These are phyloP conservation scores for Phytopythium helicoides DNA, from an alignment of 352 stramenopile species.

Conservation along the genomic window DNA sequence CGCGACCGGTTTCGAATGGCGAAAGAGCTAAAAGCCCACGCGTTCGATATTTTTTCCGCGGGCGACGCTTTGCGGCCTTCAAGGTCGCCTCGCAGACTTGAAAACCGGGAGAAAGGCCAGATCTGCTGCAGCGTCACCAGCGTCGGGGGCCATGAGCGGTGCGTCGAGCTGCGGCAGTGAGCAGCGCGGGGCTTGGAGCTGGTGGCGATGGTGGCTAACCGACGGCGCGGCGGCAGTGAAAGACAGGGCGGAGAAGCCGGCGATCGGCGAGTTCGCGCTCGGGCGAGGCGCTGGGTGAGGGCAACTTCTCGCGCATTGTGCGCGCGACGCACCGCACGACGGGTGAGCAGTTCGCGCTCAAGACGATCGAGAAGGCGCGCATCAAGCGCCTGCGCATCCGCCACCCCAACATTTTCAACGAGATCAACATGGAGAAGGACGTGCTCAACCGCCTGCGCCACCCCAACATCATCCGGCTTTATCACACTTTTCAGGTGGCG, in stretches of 20 bases:
- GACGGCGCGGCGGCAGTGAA: slow-evolving; percentile 46
- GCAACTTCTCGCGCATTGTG: slow-evolving; percentile 96
- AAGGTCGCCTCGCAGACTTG: background rate
- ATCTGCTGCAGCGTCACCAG: too few relatives aligned
- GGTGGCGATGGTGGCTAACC: slow-evolving; percentile 3
- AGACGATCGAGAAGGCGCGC: slow-evolving; percentile 93
- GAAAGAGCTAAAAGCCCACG: too few relatives aligned
- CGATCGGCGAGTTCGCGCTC: slow-evolving; percentile 71
- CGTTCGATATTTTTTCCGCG: background rate
- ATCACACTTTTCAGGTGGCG: slow-evolving; percentile 93
- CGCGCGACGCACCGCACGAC: slow-evolving; percentile 87
- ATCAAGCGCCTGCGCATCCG: slow-evolving; percentile 86
- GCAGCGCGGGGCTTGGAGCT: background rate
- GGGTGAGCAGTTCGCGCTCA: slow-evolving; percentile 93
- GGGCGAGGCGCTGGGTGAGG: slow-evolving; percentile 65
- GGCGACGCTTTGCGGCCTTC: background rate
- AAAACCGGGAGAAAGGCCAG: background rate
- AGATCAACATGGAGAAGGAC: slow-evolving; percentile 98
- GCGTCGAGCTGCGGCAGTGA: too few relatives aligned
- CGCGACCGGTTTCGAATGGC: background rate
- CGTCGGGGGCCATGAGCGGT: slow-evolving; percentile 4
- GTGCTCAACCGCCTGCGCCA: slow-evolving; percentile 89
- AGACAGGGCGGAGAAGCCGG: slow-evolving; percentile 67
- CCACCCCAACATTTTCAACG: slow-evolving; percentile 98
- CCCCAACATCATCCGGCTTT: slow-evolving; percentile 92